These are phyloP conservation scores for Globisporangium orthogonon DNA, from an alignment of 352 stramenopile genomes.

Conservation along the genomic window DNA sequence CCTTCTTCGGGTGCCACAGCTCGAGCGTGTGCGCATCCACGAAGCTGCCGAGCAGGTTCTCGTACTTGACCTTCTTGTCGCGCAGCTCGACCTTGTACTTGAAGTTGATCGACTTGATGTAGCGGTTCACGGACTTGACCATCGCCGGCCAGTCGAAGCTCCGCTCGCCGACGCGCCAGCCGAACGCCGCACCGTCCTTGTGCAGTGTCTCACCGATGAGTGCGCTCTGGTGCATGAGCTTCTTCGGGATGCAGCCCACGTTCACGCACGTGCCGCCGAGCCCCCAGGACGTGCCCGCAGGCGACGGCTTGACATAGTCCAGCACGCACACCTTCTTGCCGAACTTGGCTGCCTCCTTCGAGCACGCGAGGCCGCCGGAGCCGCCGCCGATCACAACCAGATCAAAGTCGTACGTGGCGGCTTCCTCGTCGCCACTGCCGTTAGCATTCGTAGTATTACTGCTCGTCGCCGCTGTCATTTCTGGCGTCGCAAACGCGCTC, in stretches of 20 bases:
- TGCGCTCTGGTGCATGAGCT: constrained; percentile 97
- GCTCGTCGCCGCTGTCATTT: not conserved
- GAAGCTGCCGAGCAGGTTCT: constrained; percentile 92
- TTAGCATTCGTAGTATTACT: no score
- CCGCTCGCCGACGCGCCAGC: constrained; percentile 58
- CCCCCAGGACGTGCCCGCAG: constrained; percentile 86
- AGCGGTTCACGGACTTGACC: constrained; percentile 92
- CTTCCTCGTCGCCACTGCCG: constrained; percentile 13
- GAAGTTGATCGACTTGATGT: constrained; percentile 98
- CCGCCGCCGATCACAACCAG: constrained; percentile 80
- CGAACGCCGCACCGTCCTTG: constrained; percentile 84
- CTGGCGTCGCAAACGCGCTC: not conserved
- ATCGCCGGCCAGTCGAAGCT: constrained; percentile 90
- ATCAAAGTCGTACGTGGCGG: constrained; percentile 68
- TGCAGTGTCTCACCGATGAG: constrained; percentile 87
- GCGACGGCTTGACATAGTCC: constrained; percentile 93
- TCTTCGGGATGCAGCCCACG: constrained; percentile 99
- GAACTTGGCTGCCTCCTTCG: constrained; percentile 91
- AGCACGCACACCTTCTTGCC: constrained; percentile 94
- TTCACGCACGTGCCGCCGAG: constrained; percentile 98
- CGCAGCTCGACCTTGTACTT: constrained; percentile 96
- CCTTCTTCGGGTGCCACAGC: constrained; percentile 83
- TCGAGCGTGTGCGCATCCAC: constrained; percentile 92
- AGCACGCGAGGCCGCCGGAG: constrained; percentile 89
- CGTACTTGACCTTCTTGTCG: constrained; percentile 93